Conservation (phyloP, 257 asterid species). For the Nicotiana tabacum region DNA sequence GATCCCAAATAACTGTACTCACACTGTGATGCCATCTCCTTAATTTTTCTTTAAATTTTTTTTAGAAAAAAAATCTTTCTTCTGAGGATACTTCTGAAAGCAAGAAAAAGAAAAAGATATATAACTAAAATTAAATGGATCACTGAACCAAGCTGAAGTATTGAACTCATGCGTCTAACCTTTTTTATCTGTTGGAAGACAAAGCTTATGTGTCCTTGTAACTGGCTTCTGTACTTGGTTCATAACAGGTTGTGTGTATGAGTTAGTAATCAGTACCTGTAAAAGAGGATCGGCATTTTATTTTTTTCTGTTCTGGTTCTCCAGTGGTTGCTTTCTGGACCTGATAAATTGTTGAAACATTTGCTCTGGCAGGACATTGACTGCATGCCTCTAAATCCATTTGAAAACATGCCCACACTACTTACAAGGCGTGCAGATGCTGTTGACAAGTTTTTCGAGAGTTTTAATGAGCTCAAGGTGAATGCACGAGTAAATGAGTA, state of each 20-base stretch:
- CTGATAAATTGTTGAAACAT: conserved; percentile 5
- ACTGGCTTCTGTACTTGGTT: background rate
- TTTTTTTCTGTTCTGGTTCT: background rate
- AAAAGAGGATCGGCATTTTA: background rate
- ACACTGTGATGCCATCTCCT: background rate
- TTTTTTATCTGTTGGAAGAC: background rate
- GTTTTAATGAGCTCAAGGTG: conserved; percentile 45
- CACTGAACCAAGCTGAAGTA: background rate
- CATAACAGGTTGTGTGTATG: background rate
- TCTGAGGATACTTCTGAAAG: background rate
- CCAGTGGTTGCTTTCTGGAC: background rate
- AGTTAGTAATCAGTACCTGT: background rate
- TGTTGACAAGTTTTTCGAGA: conserved; percentile 54
- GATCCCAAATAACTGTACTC: background rate
- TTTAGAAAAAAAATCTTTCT: background rate
- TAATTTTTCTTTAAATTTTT: too few species aligned
- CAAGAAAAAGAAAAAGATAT: background rate
- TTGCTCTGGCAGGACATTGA: conserved; percentile 67
- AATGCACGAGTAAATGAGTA: conserved; percentile 51
- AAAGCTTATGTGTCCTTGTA: background rate
- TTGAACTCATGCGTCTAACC: background rate
- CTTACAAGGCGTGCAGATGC: conserved; percentile 42
- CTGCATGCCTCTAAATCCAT: conserved; percentile 84
- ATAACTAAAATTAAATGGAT: background rate
- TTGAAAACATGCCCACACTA: conserved; percentile 61